These are phyloP conservation scores for Penicillium sumatraense DNA, from an alignment of 2,329 filamentous ascomycete genomes.

Conservation along the genomic window DNA sequence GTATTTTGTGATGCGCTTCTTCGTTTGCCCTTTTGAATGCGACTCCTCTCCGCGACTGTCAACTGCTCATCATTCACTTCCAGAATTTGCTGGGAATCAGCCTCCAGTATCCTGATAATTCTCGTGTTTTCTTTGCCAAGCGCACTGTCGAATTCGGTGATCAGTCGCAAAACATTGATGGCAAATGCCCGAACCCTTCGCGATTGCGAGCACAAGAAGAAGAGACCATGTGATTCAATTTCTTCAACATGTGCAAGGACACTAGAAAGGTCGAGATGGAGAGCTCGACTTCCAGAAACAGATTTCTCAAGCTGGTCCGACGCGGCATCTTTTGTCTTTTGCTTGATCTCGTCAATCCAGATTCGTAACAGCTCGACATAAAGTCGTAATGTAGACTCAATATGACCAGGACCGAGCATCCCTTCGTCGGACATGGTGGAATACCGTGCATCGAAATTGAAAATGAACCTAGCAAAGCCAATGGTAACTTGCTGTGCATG, in stretches of 20 bases:
- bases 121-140: conserved; percentile 79
- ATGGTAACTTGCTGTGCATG: conserved; percentile 95
- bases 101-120: conserved; percentile 90
- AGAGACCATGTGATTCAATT: conserved; percentile 93
- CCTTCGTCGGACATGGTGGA: conserved; percentile 98
- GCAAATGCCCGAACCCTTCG: conserved; percentile 86
- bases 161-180: conserved; percentile 86
- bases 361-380: conserved; percentile 94
- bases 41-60: conserved; percentile 88
- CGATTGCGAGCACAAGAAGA: conserved; percentile 96
- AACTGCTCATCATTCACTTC: conserved; percentile 84
- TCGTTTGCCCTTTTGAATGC: conserved; percentile 86
- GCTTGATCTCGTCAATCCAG: conserved; percentile 95
- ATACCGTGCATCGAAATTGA: conserved; percentile 97
- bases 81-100: conserved; percentile 85
- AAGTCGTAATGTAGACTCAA: conserved; percentile 88
- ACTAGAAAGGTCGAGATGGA: conserved; percentile 82
- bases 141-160: conserved; percentile 90
- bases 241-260: conserved; percentile 95
- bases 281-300: conserved; percentile 69
- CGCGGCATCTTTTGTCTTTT: conserved; percentile 76
- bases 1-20: conserved; percentile 83
- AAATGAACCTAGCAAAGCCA: conserved; percentile 96
- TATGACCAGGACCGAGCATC: conserved; percentile 90
- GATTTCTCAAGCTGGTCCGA: conserved; percentile 67